phyloP scores from a whole-genome alignment of 1,284 basidiomycete genomes.

The Ganoderma leucocontextum region DNA sequence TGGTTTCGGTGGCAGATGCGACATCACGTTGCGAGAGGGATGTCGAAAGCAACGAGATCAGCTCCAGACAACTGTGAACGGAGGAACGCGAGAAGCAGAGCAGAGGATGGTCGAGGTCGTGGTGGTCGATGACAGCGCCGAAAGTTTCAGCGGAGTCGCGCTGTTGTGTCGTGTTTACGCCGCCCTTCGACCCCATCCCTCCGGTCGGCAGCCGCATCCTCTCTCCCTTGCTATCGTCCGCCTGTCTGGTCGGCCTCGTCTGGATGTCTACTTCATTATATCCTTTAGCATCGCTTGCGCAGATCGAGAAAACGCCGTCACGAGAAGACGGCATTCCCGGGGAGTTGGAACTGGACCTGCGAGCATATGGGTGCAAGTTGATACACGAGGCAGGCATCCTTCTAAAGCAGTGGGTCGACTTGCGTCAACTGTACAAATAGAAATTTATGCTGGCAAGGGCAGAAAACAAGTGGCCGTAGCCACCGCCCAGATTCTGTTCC shows the following conservation, averaged over 20 bases:
- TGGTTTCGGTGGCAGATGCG: constrained; percentile 45
- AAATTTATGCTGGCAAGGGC: constrained; percentile 16
- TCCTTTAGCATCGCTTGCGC: constrained; percentile 84
- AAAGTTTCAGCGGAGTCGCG: constrained; percentile 18
- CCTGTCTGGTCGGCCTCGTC: neutral
- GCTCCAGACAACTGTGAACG: neutral
- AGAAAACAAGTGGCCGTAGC: constrained; percentile 98
- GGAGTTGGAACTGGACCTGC: constrained; percentile 86
- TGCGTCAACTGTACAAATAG: neutral
- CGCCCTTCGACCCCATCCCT: constrained; percentile 9
- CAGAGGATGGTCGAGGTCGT: constrained; percentile 8
- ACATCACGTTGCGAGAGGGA: constrained; percentile 27
- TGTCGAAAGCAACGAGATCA: constrained; percentile 2
- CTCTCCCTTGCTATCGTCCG: neutral
- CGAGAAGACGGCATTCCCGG: constrained; percentile 81
- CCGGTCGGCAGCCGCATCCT: neutral
- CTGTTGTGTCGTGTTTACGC: constrained; percentile 34
- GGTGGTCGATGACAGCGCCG: constrained; percentile 15
- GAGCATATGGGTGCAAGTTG: constrained; percentile 89
- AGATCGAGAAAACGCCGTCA: constrained; percentile 85
- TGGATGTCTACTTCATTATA: constrained; percentile 71
- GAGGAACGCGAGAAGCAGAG: neutral
- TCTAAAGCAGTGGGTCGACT: constrained; percentile 76
- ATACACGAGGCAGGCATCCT: constrained; percentile 95
- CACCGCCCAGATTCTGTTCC: constrained; percentile 95